Conservation (phyloP, 2,329 filamentous ascomycete species). For the Neocucurbitaria cava region DNA sequence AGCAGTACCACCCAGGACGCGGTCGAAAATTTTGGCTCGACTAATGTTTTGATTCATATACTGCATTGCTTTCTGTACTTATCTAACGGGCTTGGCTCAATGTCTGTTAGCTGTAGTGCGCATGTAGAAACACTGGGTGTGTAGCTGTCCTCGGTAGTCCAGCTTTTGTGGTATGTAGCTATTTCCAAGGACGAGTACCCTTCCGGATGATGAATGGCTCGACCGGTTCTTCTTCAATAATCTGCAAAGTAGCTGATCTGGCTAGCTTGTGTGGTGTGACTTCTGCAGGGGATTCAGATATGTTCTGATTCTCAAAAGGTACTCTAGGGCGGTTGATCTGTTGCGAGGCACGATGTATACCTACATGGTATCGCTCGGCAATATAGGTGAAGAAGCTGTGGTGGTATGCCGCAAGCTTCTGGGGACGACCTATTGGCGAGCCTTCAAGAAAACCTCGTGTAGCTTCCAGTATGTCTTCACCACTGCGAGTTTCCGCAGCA, state of each 20-base stretch:
- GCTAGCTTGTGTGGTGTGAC: slow-evolving; percentile 11
- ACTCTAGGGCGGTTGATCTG: slow-evolving; percentile 6
- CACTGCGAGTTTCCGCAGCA: slow-evolving; percentile 10
- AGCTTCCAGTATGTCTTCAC: slow-evolving; percentile 26
- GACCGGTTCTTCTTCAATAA: slow-evolving; percentile 6
- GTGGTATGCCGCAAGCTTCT: slow-evolving; percentile 12
- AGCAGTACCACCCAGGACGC: not conserved
- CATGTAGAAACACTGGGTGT: not conserved
- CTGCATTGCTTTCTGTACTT: no score
- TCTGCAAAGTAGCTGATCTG: slow-evolving; percentile 11
- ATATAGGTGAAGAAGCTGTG: slow-evolving; percentile 20
- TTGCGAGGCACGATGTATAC: slow-evolving; percentile 11
- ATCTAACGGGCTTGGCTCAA: no score
- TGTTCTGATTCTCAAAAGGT: slow-evolving; percentile 11
- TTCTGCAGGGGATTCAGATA: slow-evolving; percentile 7
- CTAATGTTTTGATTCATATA: slow-evolving; percentile 4
- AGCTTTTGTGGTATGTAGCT: not conserved
- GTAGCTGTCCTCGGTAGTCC: not conserved
- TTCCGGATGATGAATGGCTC: slow-evolving; percentile 11
- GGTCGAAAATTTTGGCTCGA: slow-evolving; percentile 24
- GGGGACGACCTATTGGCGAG: slow-evolving; percentile 2
- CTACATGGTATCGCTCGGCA: slow-evolving; percentile 14
- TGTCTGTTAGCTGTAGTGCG: no score
- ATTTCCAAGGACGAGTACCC: slow-evolving; percentile 7
- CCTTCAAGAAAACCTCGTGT: slow-evolving; percentile 20